Evolutionary conservation across 495 filamentous ascomycete genomes (phyloP).

Genomic region (Lepidopterella palustris): DNA sequence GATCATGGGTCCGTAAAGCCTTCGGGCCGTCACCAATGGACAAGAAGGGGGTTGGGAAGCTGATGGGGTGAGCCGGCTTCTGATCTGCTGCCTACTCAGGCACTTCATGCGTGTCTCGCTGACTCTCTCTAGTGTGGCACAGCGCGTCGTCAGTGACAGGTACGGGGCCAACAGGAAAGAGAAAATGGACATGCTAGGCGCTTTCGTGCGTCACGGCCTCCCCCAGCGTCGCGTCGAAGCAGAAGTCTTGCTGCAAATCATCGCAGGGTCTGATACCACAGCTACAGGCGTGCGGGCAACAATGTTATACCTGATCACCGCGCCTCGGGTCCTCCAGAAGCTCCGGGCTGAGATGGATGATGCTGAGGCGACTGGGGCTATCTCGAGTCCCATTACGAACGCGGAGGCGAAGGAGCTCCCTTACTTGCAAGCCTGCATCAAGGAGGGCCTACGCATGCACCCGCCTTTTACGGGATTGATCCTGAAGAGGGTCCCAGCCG

Average conservation of each 20-base stretch:
- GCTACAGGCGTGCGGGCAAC: background rate
- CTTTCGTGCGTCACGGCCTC: conserved; percentile 36
- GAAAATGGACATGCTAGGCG: conserved; percentile 30
- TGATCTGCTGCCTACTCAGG: conserved; percentile 3
- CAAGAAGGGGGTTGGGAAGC: conserved; percentile 24
- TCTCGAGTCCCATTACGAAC: conserved; percentile 15
- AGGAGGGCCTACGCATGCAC: conserved; percentile 16
- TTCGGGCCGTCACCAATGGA: conserved; percentile 28
- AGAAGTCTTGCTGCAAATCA: conserved; percentile 10
- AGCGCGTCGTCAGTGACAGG: conserved; percentile 32
- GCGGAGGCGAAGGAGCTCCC: conserved; percentile 9
- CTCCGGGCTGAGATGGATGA: conserved; percentile 13
- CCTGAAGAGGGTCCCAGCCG: conserved; percentile 4
- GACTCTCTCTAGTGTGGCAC: conserved; percentile 22
- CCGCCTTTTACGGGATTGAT: conserved; percentile 7
- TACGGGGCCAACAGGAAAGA: conserved; percentile 31
- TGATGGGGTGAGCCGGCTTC: conserved; percentile 2
- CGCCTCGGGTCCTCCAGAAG: conserved; percentile 4
- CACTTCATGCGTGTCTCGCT: background rate
- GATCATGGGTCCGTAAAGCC: conserved; percentile 1
- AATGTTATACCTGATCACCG: background rate
- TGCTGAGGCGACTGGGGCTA: background rate
- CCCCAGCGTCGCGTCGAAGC: conserved; percentile 22
- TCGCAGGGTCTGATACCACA: background rate
- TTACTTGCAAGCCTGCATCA: conserved; percentile 20